Evolutionary conservation across 2,329 filamentous ascomycete species (phyloP).

Genomic region (Escovopsis sp.): DNA sequence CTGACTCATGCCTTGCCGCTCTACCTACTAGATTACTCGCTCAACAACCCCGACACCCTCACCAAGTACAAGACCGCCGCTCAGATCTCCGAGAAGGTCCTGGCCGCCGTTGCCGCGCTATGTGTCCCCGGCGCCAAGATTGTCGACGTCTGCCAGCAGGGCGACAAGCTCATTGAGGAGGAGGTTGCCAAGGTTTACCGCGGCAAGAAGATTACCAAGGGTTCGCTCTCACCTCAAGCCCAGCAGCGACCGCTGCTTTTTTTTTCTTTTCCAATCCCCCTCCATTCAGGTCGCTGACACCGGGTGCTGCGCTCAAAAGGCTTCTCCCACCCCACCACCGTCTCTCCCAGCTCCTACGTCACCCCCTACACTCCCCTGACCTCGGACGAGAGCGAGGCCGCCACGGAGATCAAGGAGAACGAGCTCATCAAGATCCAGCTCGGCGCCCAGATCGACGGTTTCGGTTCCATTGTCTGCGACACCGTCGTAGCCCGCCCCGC

Average conservation of each 20-base stretch:
- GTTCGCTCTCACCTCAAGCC: conserved; percentile 27
- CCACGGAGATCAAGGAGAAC: conserved; percentile 61
- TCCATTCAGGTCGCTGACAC: neutral
- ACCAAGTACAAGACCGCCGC: conserved; percentile 99
- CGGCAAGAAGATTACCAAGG: conserved; percentile 93
- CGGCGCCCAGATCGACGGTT: conserved; percentile 96
- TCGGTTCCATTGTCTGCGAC: conserved; percentile 91
- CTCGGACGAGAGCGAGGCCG: conserved; percentile 75
- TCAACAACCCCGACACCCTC: conserved; percentile 85
- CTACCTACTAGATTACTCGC: conserved; percentile 80
- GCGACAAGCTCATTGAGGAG: conserved; percentile 87
- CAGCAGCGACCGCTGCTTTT: conserved; percentile 1
- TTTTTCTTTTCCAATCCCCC: too few species aligned
- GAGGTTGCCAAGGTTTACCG: conserved; percentile 94
- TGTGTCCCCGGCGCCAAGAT: conserved; percentile 82
- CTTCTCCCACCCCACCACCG: conserved; percentile 84
- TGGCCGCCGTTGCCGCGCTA: conserved; percentile 64
- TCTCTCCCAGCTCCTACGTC: conserved; percentile 86
- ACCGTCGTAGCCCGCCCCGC: conserved; percentile 60
- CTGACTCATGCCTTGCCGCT: too few species aligned
- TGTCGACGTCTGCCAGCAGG: conserved; percentile 85
- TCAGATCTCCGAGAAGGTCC: conserved; percentile 87
- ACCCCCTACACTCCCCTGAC: conserved; percentile 91
- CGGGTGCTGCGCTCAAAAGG: too few species aligned
- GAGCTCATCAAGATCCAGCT: conserved; percentile 96